These are phyloP conservation scores for Blastocystis sp. DNA, from an alignment of 352 stramenopile genomes.

Conservation along the genomic window DNA sequence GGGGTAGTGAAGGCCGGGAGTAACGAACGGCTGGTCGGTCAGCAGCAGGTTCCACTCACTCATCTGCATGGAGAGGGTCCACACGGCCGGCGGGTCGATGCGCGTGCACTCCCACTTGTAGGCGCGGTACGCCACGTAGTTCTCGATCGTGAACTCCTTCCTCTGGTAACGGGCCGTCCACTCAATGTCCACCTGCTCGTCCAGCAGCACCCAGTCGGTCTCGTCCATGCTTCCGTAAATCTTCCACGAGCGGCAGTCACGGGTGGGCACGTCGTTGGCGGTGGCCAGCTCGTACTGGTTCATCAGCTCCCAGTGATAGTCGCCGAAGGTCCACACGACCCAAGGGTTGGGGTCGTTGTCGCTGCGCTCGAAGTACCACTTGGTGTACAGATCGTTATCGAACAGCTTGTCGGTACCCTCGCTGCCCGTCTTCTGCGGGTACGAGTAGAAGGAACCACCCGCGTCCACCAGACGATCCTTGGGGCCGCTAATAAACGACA, in stretches of 20 bases:
- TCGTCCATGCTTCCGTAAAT: slow-evolving; percentile 42
- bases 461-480: slow-evolving; percentile 13
- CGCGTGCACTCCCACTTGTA: slow-evolving; percentile 33
- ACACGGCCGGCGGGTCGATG: background rate
- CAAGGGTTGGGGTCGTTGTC: background rate
- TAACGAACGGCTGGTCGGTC: slow-evolving; percentile 7
- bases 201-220: slow-evolving; percentile 8
- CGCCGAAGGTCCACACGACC: slow-evolving; percentile 16
- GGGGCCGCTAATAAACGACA: background rate
- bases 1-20: slow-evolving; percentile 47
- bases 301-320: slow-evolving; percentile 31
- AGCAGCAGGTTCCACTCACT: slow-evolving; percentile 61
- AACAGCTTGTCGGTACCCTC: slow-evolving; percentile 36
- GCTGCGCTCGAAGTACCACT: slow-evolving; percentile 14
- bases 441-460: background rate
- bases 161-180: slow-evolving; percentile 6
- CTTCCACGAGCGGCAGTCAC: slow-evolving; percentile 46
- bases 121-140: slow-evolving; percentile 21
- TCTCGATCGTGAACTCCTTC: slow-evolving; percentile 8
- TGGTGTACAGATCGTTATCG: slow-evolving; percentile 38
- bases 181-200: slow-evolving; percentile 5
- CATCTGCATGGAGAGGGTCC: slow-evolving; percentile 2
- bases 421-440: background rate
- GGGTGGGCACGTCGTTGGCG: background rate
- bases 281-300: slow-evolving; percentile 55